phyloP scores from a whole-genome alignment of 148 eudicot species.

The Rhododendron henanense region DNA sequence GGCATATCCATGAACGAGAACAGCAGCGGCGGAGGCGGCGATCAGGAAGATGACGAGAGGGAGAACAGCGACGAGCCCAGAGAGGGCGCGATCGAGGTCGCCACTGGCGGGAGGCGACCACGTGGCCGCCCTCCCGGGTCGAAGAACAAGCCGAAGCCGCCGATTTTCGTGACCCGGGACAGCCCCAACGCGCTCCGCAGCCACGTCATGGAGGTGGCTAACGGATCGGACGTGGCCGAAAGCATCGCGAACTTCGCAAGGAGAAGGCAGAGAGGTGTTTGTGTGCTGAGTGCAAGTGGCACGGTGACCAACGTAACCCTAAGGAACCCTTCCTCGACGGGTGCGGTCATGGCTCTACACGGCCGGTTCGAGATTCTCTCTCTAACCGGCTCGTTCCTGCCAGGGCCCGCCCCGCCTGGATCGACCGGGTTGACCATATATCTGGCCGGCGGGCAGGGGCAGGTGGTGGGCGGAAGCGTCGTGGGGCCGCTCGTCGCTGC shows the following conservation, averaged over 20 bases:
- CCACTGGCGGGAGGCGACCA: conserved; percentile 27
- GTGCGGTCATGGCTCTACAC: conserved; percentile 43
- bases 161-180: conserved; percentile 55
- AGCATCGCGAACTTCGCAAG: conserved; percentile 50
- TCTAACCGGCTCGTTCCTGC: conserved; percentile 50
- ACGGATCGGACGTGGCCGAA: conserved; percentile 49
- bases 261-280: conserved; percentile 51
- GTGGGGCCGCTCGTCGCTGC: conserved; percentile 52
- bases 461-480: conserved; percentile 56
- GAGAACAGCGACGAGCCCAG: conserved; percentile 43
- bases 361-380: conserved; percentile 65
- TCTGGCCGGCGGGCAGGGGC: conserved; percentile 56
- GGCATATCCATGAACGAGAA: conserved; percentile 36
- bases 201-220: conserved; percentile 57
- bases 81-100: conserved; percentile 55
- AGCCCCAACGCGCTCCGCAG: conserved; percentile 61
- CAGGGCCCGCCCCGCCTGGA: conserved; percentile 52
- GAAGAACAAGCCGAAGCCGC: conserved; percentile 60
- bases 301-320: conserved; percentile 49
- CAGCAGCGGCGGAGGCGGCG: background rate
- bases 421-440: conserved; percentile 53
- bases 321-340: conserved; percentile 36
- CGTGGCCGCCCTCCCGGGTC: conserved; percentile 61
- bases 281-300: conserved; percentile 53
- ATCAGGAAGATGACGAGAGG: conserved; percentile 21